Evolutionary conservation across 108 stramenopile species (phyloP), one percentile per base, ranked within the genome.

Genomic region (Stephanodiscus minutulus): DNA sequence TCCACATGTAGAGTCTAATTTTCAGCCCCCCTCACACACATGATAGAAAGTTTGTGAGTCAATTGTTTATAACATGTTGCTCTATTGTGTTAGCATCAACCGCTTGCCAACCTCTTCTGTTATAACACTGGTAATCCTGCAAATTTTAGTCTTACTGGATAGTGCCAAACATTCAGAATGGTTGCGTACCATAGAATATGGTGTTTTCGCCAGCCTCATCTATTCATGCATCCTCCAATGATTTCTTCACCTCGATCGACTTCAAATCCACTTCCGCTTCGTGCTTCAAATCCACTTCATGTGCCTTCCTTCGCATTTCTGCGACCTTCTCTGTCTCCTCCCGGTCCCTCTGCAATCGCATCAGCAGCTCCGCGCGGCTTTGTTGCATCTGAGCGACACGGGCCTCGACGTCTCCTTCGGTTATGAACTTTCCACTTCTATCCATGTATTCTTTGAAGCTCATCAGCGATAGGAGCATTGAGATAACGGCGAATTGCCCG

Each of bases 371-470:
- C 52, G 57, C 41, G 28, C 92, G 67, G 20, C 88, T 85, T 28
- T 58, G 58, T 41, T 85, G 59, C 92, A 93, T 93, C 71, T 93
- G 85, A 35, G 72, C 81, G 12, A 93, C 87, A 43, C 92, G 78
- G 0, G 61, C 61, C 22, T 90, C 73, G 2, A 87, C 86, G 24
- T 93, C 86, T 12, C 65, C 79, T 49, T 93, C 85, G 25, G 92
- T 90, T 17, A 93, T 74, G 56, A 79, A 93, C 33, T 81, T 83
- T 28, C 92, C 92, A 71, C 84, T 73, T 7, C 70, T 66, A 72
- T 94, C 89, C 93, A 94, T 94, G 47, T 88, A 87, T 44, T 82
- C 85, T 64, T 94, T 91, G 73, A 94, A 75, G 10, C 90, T 87
- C 90, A 94, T 94, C 43, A 94, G 73, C 10, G 82, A 68, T 31